Evolutionary conservation across 2,329 filamentous ascomycete species (phyloP).

Genomic region (Orbilia blumenaviensis): DNA sequence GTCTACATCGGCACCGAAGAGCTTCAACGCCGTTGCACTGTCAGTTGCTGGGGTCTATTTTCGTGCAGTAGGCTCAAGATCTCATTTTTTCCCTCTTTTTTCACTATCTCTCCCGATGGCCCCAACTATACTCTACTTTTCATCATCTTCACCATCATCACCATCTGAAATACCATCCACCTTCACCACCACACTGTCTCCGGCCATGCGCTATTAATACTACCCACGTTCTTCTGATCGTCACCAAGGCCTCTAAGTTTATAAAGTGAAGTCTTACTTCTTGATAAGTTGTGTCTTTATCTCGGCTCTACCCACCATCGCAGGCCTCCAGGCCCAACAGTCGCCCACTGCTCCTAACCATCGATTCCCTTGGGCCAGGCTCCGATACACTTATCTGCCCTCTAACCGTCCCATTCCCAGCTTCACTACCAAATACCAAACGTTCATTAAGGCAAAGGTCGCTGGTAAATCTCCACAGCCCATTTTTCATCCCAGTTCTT

Average conservation of each 20-base stretch:
- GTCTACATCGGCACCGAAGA: neutral
- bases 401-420: neutral
- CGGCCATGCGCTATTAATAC: neutral
- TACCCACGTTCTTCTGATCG: neutral
- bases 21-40: neutral
- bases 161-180: too few relatives aligned
- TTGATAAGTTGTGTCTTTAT: slow-evolving; percentile 10
- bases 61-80: neutral
- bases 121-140: neutral
- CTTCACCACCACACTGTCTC: neutral
- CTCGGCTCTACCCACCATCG: neutral
- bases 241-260: neutral
- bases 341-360: slow-evolving; percentile 30
- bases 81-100: neutral
- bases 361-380: slow-evolving; percentile 22
- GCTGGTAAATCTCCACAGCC: slow-evolving; percentile 3
- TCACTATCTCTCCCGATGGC: neutral
- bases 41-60: neutral
- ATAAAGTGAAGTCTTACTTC: slow-evolving; percentile 6
- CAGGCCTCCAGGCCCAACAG: slow-evolving; percentile 24
- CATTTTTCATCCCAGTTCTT: slow-evolving; percentile 35
- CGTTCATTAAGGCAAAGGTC: slow-evolving; percentile 21
- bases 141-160: neutral
- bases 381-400: slow-evolving; percentile 10
- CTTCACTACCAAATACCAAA: slow-evolving; percentile 1